Percentiles rank a stretch among this genome's conserved stretches.
phyloP scores from a whole-genome alignment of 805 yeast genomes.

The Yamadazyma olivae region DNA sequence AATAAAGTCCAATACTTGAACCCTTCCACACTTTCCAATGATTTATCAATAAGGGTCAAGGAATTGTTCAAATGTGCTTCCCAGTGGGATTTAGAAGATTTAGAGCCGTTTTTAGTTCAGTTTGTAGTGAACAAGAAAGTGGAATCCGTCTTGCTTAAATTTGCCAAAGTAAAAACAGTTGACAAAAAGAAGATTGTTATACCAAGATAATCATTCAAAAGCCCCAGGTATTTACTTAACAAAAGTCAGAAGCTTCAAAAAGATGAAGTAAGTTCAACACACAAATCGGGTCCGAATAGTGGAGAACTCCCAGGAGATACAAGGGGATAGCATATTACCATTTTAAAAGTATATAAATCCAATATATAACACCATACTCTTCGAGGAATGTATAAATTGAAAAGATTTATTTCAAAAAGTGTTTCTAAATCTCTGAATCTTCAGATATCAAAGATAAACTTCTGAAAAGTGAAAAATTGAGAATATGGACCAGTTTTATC shows the following conservation, averaged over 20 bases:
- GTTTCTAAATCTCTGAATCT: neutral
- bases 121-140: conserved; percentile 33
- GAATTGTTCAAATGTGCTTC: conserved; percentile 28
- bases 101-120: conserved; percentile 29
- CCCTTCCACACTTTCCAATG: conserved; percentile 41
- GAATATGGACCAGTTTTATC: conserved; percentile 13
- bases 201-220: conserved; percentile 18
- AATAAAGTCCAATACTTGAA: conserved; percentile 54
- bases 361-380: too few species aligned
- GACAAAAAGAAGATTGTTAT: conserved; percentile 31
- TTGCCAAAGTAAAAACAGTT: conserved; percentile 31
- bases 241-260: too few species aligned
- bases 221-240: too few species aligned
- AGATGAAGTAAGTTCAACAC: too few species aligned
- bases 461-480: conserved; percentile 29
- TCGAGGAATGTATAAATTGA: too few species aligned
- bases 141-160: conserved; percentile 36
- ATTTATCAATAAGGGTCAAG: conserved; percentile 19
- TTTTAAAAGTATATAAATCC: too few species aligned
- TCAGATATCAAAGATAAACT: conserved; percentile 29
- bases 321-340: too few species aligned
- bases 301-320: too few species aligned
- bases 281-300: too few species aligned
- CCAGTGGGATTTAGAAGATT: conserved; percentile 40
- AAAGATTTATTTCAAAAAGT: too few species aligned